These are phyloP conservation scores for Gracilaria gracilis DNA, from an alignment of 23 red algal genomes.

Conservation along the genomic window DNA sequence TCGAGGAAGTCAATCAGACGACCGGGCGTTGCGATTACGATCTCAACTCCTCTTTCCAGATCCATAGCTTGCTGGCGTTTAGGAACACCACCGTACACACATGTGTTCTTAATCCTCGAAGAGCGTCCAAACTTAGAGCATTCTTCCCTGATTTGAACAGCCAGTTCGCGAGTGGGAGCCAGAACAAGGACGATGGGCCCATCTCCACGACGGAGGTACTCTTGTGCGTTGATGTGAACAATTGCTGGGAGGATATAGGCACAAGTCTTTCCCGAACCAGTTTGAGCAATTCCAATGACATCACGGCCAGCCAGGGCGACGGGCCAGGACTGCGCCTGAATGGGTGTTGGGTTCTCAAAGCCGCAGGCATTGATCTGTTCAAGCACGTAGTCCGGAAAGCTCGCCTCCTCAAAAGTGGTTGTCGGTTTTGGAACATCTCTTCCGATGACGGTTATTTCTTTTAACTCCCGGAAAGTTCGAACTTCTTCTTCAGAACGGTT, in stretches of 20 bases:
- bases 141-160: slow-evolving; percentile 93
- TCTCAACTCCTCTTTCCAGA: slow-evolving; percentile 88
- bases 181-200: slow-evolving; percentile 95
- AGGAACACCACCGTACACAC: slow-evolving; percentile 91
- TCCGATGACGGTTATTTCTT: slow-evolving; percentile 87
- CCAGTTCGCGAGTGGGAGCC: slow-evolving; percentile 94
- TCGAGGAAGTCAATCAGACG: slow-evolving; percentile 96
- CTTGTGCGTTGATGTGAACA: slow-evolving; percentile 96
- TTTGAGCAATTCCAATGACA: slow-evolving; percentile 94
- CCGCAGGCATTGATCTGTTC: slow-evolving; percentile 76
- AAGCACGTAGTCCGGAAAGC: slow-evolving; percentile 92
- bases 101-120: slow-evolving; percentile 91
- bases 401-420: slow-evolving; percentile 86
- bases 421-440: slow-evolving; percentile 83
- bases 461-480: slow-evolving; percentile 49
- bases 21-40: slow-evolving; percentile 95
- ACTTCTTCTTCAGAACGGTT: slow-evolving; percentile 62
- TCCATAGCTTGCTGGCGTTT: slow-evolving; percentile 83
- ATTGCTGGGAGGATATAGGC: slow-evolving; percentile 95
- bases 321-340: slow-evolving; percentile 98
- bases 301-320: slow-evolving; percentile 90
- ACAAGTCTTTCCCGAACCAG: slow-evolving; percentile 95
- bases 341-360: slow-evolving; percentile 81
- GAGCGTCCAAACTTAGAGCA: slow-evolving; percentile 79
- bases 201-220: slow-evolving; percentile 80